Evolutionary conservation across 2,329 filamentous ascomycete species (phyloP).

Genomic region (Diaporthe ampelina): DNA sequence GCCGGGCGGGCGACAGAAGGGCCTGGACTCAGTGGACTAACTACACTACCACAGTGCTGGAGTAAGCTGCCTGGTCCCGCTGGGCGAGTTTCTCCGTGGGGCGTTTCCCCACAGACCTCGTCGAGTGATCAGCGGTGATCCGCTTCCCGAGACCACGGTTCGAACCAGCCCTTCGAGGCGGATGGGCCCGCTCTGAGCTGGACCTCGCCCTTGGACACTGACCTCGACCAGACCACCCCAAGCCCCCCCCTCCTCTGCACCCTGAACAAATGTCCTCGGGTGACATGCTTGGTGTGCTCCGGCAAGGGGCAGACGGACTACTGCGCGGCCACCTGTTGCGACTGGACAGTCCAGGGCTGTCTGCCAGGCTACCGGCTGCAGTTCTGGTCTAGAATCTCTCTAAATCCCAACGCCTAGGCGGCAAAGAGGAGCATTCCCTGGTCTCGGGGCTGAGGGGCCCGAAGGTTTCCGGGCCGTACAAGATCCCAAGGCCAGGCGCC

Average conservation of each 20-base stretch:
- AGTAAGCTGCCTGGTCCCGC: not conserved
- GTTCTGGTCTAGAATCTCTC: slow-evolving; percentile 12
- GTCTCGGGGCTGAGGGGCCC: slow-evolving; percentile 15
- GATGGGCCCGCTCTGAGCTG: slow-evolving; percentile 7
- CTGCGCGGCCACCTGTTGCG: slow-evolving; percentile 1
- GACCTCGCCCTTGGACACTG: too few species aligned
- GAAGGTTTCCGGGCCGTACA: not conserved
- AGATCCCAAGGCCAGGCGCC: too few species aligned
- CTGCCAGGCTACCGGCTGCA: not conserved
- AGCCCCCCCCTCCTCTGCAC: too few species aligned
- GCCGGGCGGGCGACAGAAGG: slow-evolving; percentile 11
- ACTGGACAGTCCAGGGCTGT: not conserved
- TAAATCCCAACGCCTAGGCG: slow-evolving; percentile 8
- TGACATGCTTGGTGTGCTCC: not conserved
- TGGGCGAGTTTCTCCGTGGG: slow-evolving; percentile 34
- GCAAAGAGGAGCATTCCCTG: slow-evolving; percentile 2
- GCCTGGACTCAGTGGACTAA: slow-evolving; percentile 8
- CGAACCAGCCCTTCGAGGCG: slow-evolving; percentile 5
- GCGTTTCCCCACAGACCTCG: slow-evolving; percentile 25
- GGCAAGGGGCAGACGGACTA: not conserved
- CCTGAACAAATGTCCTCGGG: not conserved
- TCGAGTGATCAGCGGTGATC: not conserved
- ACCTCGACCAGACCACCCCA: too few species aligned
- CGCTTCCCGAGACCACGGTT: slow-evolving; percentile 33
- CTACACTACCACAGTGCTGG: too few species aligned